Percentiles rank a stretch among this genome's conserved stretches.
phyloP scores from a whole-genome alignment of 2,329 filamentous ascomycete species.

The Penicillium sp. region DNA sequence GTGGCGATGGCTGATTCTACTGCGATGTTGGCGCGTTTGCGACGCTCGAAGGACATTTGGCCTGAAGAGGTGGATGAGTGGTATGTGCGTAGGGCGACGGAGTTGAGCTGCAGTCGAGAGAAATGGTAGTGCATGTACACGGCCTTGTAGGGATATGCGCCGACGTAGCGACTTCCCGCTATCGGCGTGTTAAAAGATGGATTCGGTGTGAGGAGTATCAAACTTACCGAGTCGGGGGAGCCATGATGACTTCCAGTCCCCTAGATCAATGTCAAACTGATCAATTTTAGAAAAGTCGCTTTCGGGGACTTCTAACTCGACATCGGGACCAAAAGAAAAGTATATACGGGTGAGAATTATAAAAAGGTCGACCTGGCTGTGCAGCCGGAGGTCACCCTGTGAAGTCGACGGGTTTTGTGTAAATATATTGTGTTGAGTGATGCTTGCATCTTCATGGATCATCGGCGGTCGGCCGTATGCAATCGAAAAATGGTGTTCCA shows the following conservation, averaged over 20 bases:
- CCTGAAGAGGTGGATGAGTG: slow-evolving; percentile 39
- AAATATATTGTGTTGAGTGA: slow-evolving; percentile 39
- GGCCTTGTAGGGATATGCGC: slow-evolving; percentile 53
- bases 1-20: slow-evolving; percentile 47
- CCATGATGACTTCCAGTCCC: slow-evolving; percentile 41
- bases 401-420: slow-evolving; percentile 31
- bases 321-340: slow-evolving; percentile 47
- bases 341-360: slow-evolving; percentile 49
- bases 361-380: slow-evolving; percentile 48
- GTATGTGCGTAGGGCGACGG: slow-evolving; percentile 52
- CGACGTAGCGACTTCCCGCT: slow-evolving; percentile 51
- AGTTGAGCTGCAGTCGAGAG: slow-evolving; percentile 53
- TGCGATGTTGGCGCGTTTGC: slow-evolving; percentile 47
- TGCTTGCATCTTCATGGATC: slow-evolving; percentile 43
- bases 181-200: slow-evolving; percentile 1
- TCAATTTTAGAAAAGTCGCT: slow-evolving; percentile 44
- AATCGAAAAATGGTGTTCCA: slow-evolving; percentile 49
- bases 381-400: slow-evolving; percentile 40
- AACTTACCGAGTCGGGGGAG: slow-evolving; percentile 37
- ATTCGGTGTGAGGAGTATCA: neutral
- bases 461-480: slow-evolving; percentile 48
- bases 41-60: slow-evolving; percentile 47
- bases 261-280: slow-evolving; percentile 42
- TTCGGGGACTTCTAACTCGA: slow-evolving; percentile 44
- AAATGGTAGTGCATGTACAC: slow-evolving; percentile 55